phyloP scores from a whole-genome alignment of 2,329 filamentous ascomycete species.

The Penicillium janthinellum region DNA sequence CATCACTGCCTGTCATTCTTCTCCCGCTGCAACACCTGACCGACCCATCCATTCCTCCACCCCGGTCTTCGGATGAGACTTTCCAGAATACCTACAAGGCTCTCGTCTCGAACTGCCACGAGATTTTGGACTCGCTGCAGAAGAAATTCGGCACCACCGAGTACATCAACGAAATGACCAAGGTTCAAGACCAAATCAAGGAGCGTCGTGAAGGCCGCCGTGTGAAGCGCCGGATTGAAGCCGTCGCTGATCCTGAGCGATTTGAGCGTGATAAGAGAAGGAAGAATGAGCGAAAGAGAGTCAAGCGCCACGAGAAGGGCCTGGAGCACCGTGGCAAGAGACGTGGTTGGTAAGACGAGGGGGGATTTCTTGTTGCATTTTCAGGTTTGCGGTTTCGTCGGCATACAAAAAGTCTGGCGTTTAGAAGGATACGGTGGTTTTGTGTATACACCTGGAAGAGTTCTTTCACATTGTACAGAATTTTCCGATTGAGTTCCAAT shows the following conservation, averaged over 20 bases:
- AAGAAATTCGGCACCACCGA: constrained; percentile 78
- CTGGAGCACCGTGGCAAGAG: constrained; percentile 71
- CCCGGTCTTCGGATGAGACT: constrained; percentile 68
- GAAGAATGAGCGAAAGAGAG: constrained; percentile 82
- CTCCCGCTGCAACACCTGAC: constrained; percentile 79
- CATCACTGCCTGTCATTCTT: constrained; percentile 66
- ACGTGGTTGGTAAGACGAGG: constrained; percentile 63
- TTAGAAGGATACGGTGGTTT: constrained; percentile 14
- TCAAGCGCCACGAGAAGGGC: constrained; percentile 76
- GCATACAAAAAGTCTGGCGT: constrained; percentile 32
- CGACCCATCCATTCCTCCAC: constrained; percentile 72
- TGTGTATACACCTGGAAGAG: constrained; percentile 29
- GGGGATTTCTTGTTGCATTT: constrained; percentile 15
- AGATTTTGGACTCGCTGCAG: constrained; percentile 80
- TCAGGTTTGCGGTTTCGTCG: constrained; percentile 18
- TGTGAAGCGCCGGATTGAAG: constrained; percentile 86
- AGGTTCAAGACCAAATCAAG: constrained; percentile 72
- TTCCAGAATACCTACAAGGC: constrained; percentile 71
- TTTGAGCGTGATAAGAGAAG: constrained; percentile 77
- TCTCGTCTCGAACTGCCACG: constrained; percentile 71
- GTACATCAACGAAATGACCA: constrained; percentile 73
- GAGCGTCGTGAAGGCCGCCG: constrained; percentile 72
- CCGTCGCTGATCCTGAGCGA: constrained; percentile 77
- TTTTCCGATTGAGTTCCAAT: neutral
- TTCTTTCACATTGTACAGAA: constrained; percentile 23